Conservation (phyloP, 2,329 filamentous ascomycete species). For the Orbilia brochopaga region DNA sequence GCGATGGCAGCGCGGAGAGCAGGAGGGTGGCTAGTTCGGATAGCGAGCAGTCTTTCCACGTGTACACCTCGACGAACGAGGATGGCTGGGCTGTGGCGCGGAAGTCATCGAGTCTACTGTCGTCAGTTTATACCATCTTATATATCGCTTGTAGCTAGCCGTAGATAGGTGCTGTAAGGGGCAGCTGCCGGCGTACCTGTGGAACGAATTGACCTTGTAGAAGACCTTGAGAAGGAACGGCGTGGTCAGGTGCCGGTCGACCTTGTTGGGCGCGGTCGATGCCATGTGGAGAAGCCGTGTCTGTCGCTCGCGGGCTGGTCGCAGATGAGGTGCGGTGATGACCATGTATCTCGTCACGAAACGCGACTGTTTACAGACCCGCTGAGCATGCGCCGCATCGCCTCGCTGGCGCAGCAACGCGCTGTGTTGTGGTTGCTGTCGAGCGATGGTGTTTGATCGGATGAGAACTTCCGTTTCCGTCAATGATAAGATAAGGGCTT, state of each 20-base stretch:
- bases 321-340: neutral
- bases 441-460: constrained; percentile 17
- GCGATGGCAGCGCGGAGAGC: constrained; percentile 69
- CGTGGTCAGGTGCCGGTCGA: constrained; percentile 73
- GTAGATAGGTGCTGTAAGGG: constrained; percentile 55
- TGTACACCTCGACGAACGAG: constrained; percentile 78
- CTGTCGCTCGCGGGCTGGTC: constrained; percentile 7
- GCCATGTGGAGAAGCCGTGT: constrained; percentile 28
- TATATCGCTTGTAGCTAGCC: constrained; percentile 52
- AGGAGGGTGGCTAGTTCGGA: constrained; percentile 80
- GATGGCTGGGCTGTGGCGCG: constrained; percentile 65
- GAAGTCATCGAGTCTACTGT: constrained; percentile 73
- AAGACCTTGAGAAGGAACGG: constrained; percentile 88
- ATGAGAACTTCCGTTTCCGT: neutral
- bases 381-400: constrained; percentile 27
- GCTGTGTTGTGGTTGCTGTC: constrained; percentile 1
- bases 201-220: constrained; percentile 75
- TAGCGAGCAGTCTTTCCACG: constrained; percentile 81
- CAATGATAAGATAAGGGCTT: constrained; percentile 50
- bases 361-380: constrained; percentile 14
- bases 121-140: constrained; percentile 12
- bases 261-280: constrained; percentile 57
- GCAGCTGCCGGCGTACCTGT: constrained; percentile 67
- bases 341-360: constrained; percentile 3
- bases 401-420: constrained; percentile 22